phyloP scores from a whole-genome alignment of 306 rosid species.

The Vicia villosa region DNA sequence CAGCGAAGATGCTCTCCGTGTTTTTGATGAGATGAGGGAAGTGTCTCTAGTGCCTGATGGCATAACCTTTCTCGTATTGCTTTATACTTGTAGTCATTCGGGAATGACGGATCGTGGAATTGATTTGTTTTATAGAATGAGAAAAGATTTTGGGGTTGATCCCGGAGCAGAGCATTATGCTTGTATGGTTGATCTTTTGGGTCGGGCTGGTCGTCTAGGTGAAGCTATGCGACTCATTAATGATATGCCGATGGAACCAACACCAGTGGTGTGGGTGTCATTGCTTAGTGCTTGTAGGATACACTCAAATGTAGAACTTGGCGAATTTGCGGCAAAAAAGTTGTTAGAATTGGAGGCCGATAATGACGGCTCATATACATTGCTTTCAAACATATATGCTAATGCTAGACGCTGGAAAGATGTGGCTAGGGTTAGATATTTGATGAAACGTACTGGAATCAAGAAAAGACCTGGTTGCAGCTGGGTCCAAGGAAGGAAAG shows the following conservation, averaged over 20 bases:
- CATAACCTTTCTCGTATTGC: constrained; percentile 72
- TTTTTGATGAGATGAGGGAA: constrained; percentile 65
- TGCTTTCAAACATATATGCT: constrained; percentile 88
- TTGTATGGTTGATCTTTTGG: constrained; percentile 87
- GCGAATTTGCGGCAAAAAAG: constrained; percentile 69
- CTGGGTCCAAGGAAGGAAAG: constrained; percentile 80
- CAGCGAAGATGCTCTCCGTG: constrained; percentile 70
- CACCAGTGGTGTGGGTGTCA: constrained; percentile 76
- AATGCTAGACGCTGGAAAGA: constrained; percentile 84
- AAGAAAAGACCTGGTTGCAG: constrained; percentile 85
- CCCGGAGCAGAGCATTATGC: constrained; percentile 85
- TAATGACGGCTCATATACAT: constrained; percentile 79
- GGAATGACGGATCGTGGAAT: constrained; percentile 78
- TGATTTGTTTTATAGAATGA: constrained; percentile 63
- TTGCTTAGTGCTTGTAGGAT: constrained; percentile 72
- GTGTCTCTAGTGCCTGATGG: constrained; percentile 60
- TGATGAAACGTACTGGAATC: constrained; percentile 72
- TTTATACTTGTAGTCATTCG: constrained; percentile 88
- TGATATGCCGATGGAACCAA: constrained; percentile 73
- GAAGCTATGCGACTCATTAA: constrained; percentile 66
- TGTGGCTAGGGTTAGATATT: constrained; percentile 66
- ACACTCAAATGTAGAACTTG: constrained; percentile 74
- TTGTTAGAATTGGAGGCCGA: constrained; percentile 53
- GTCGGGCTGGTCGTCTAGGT: constrained; percentile 73
- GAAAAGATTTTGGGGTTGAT: constrained; percentile 54